Conservation (phyloP, 176 grass and related monocot genomes). For the Bothriochloa decipiens region DNA sequence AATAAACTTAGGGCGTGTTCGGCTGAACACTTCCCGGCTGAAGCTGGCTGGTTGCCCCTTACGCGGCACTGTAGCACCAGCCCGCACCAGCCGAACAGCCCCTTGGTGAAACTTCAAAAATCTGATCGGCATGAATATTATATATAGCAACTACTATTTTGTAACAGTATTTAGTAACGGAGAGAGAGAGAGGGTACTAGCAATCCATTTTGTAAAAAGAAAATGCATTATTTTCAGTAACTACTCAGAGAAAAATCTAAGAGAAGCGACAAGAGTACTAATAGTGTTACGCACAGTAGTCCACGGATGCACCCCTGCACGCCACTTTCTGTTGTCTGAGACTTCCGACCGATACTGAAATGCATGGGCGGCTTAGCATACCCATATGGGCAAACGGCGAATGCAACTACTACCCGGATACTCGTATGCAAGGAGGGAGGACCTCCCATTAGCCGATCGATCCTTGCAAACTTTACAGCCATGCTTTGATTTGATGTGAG, state of each 20-base stretch:
- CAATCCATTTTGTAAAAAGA: not conserved
- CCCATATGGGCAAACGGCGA: constrained; percentile 20
- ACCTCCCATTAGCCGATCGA: not conserved
- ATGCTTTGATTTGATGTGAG: constrained; percentile 28
- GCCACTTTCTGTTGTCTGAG: not conserved
- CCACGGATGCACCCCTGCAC: not conserved
- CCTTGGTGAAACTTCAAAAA: no score
- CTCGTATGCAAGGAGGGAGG: not conserved
- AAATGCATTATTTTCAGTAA: not conserved
- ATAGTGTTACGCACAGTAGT: not conserved
- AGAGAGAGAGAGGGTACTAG: not conserved
- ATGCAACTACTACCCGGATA: not conserved
- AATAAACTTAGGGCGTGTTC: no score
- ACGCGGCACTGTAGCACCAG: no score
- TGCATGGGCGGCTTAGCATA: not conserved
- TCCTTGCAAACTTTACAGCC: constrained; percentile 29
- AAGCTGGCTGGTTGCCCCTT: no score
- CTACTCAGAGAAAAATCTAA: not conserved
- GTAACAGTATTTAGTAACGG: no score
- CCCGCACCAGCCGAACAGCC: no score
- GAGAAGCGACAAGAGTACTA: constrained; percentile 10
- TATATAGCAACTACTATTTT: no score
- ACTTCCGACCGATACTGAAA: not conserved
- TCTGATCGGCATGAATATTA: no score
- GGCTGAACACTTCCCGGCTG: fast-evolving